phyloP scores from a whole-genome alignment of 257 asterid genomes.

The Solanum phureja region DNA sequence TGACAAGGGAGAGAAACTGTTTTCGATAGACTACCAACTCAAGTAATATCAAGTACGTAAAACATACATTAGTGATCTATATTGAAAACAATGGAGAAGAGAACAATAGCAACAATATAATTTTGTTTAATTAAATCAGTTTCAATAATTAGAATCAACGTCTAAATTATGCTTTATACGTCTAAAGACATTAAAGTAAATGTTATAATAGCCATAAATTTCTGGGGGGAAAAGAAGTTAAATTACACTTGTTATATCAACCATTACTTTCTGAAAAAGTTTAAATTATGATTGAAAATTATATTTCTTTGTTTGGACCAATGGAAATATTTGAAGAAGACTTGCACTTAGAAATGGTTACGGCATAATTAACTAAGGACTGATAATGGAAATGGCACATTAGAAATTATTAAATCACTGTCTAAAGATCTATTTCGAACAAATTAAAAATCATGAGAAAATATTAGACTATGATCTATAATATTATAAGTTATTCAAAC shows the following conservation, averaged over 20 bases:
- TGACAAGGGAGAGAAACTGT: neutral
- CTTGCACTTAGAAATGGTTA: neutral
- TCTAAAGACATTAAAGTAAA: neutral
- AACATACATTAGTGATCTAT: neutral
- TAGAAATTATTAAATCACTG: neutral
- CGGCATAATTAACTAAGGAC: neutral
- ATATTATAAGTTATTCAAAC: no score
- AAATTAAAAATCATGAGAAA: no score
- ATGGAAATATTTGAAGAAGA: neutral
- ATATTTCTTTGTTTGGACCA: neutral
- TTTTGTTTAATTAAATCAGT: neutral
- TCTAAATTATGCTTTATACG: neutral
- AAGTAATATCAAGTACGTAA: neutral
- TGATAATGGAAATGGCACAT: neutral
- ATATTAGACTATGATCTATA: neutral
- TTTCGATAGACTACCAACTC: neutral
- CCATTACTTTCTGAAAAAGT: neutral
- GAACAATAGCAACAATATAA: neutral
- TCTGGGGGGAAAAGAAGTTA: neutral
- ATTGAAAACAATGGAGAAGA: neutral
- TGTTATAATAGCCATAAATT: neutral
- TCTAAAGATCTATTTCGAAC: neutral
- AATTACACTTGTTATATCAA: neutral
- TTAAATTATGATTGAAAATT: neutral
- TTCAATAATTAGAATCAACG: neutral